Evolutionary conservation across 1,284 basidiomycete species (phyloP), one percentile per base, ranked within the genome.

Genomic region (Microbotryum scabiosae): DNA sequence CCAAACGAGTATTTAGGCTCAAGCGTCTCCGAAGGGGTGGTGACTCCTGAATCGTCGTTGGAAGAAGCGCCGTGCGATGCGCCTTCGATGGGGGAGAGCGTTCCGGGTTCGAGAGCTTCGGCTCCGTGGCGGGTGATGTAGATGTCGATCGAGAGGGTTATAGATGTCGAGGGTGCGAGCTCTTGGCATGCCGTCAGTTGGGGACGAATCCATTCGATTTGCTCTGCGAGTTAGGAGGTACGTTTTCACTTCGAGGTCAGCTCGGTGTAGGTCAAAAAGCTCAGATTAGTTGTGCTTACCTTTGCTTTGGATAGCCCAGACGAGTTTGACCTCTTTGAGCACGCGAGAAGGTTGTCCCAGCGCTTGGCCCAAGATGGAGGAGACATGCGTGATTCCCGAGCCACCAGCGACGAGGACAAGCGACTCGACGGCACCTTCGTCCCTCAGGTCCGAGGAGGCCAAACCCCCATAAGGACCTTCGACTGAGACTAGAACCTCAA

Each of bases 321-420:
- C 32, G 14, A 68, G 53, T n/a, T 55, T 60, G 52, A 65, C 66
- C 7, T 58, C n/a, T 2, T 10, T 23, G 43, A 57, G 56, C 9
- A 58, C 48, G 5, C 30, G 30, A 30, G 30, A 30, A 30, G 30
- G 30, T 30, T 30, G 30, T 10, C 8, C 8, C 30, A 30, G 8
- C 30, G 30, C 30, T 8, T 54, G 45, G 16, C 56, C 53, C 21
- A 65, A 55, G 3, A 64, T n/a, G 7, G 59, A 54, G 3, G 47
- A 2, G 3, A 59, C 53, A 25, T 62, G 56, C 1, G 65, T 64
- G 45, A 64, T 65, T 3, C 3, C 66, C 0, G 61, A 59, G 2
- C 66, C 66, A 30, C 66, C 66, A 36, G 63, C 66, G 30, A 68
- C 7, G 30, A 65, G 61, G 1, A 68, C 57, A 9, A 68, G 25